A percentile compares a stretch with the other conserved stretches of the same genome.
Conservation (phyloP, 2,329 filamentous ascomycete species). For the Ascochyta rabiei region DNA sequence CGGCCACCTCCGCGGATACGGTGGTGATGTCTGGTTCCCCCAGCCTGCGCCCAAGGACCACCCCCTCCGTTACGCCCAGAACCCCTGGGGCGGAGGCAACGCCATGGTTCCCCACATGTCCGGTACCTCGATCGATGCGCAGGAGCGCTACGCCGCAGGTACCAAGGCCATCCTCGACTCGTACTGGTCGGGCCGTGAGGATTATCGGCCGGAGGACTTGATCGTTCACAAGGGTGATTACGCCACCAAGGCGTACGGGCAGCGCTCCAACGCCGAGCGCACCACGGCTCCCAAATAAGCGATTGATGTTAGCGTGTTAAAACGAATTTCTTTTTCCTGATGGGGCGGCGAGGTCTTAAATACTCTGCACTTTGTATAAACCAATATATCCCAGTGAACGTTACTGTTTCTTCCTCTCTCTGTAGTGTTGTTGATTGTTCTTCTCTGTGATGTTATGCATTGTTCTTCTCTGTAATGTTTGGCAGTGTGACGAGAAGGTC, state of each 20-base stretch:
- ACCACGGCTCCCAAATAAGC: constrained; percentile 21
- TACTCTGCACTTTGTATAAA: constrained; percentile 29
- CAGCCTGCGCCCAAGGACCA: constrained; percentile 96
- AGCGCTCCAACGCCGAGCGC: constrained; percentile 59
- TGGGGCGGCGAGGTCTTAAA: constrained; percentile 13
- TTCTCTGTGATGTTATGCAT: too few relatives aligned
- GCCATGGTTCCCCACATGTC: constrained; percentile 99
- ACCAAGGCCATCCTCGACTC: constrained; percentile 88
- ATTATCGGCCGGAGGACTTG: constrained; percentile 89
- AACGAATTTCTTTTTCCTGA: constrained; percentile 26
- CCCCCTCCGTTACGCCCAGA: constrained; percentile 88
- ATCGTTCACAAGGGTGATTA: constrained; percentile 92
- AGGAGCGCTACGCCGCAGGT: constrained; percentile 79
- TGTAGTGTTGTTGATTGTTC: too few relatives aligned
- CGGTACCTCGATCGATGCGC: constrained; percentile 96
- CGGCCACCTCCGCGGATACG: constrained; percentile 90
- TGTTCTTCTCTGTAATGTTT: too few relatives aligned
- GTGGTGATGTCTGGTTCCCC: constrained; percentile 93
- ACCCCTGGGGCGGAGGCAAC: constrained; percentile 95
- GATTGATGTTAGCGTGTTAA: constrained; percentile 23
- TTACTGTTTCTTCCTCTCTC: not conserved
- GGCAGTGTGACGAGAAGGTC: too few relatives aligned
- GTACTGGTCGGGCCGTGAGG: constrained; percentile 85
- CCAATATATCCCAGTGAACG: constrained; percentile 32
- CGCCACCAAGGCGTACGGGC: constrained; percentile 90